Evolutionary conservation across 108 stramenopile genomes (phyloP).

Genomic region (Aureococcus anophagefferens): DNA sequence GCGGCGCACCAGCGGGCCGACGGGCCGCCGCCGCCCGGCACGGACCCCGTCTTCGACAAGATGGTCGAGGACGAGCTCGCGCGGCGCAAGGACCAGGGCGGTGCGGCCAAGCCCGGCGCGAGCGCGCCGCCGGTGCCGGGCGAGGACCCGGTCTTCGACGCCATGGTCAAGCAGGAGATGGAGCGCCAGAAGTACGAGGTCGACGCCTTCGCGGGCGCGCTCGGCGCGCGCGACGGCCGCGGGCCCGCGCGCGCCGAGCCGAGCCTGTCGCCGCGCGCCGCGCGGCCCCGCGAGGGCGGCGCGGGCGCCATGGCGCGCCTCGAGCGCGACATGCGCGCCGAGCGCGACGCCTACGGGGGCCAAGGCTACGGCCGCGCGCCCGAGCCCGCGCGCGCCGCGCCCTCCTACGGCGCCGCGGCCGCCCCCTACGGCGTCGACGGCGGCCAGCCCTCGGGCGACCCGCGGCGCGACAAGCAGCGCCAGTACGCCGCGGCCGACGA

Average conservation of each 20-base stretch:
- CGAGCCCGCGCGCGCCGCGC: too few relatives aligned
- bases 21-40: background rate
- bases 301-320: too few relatives aligned
- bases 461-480: too few relatives aligned
- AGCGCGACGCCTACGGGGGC: too few relatives aligned
- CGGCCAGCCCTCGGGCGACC: too few relatives aligned
- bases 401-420: too few relatives aligned
- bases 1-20: too few relatives aligned
- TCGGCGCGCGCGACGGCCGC: background rate
- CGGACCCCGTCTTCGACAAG: background rate
- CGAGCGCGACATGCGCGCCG: too few relatives aligned
- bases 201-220: background rate
- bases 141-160: background rate
- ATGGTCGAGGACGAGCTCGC: background rate
- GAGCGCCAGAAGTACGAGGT: background rate
- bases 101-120: background rate
- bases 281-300: background rate
- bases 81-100: background rate
- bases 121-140: background rate
- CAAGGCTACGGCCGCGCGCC: too few relatives aligned
- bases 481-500: too few relatives aligned
- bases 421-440: too few relatives aligned
- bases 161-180: background rate
- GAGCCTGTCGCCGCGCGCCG: background rate
- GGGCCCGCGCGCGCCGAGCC: background rate